A percentile compares a stretch with the other conserved stretches of the same genome.
Evolutionary conservation across 768 basidiomycete species (phyloP).

Genomic region (Calvatia gigantea): DNA sequence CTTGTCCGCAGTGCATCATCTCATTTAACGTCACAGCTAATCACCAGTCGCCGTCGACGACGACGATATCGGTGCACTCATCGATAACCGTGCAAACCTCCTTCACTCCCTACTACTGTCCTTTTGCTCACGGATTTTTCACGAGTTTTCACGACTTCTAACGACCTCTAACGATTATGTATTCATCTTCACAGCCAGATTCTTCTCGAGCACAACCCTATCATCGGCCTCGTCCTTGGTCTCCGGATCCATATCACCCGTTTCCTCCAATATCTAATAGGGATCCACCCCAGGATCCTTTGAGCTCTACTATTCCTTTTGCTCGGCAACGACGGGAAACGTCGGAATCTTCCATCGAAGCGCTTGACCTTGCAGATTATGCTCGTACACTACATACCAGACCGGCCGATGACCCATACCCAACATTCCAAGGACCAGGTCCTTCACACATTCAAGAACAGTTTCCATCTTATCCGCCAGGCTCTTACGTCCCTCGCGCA

Average conservation of each 20-base stretch:
- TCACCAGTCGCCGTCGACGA: slow-evolving; percentile 1
- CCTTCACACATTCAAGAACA: slow-evolving; percentile 20
- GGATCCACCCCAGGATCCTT: slow-evolving; percentile 10
- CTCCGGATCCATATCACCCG: slow-evolving; percentile 53
- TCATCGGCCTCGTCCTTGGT: slow-evolving; percentile 47
- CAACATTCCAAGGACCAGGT: slow-evolving; percentile 19
- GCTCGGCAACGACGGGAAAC: slow-evolving; percentile 36
- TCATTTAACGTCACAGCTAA: background rate
- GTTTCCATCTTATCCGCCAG: slow-evolving; percentile 23
- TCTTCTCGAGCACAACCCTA: slow-evolving; percentile 1
- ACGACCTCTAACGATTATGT: slow-evolving; percentile 9
- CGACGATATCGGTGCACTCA: slow-evolving; percentile 4
- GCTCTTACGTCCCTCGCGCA: slow-evolving; percentile 21
- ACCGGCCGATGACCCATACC: slow-evolving; percentile 31
- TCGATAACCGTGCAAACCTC: background rate
- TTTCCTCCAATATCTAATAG: slow-evolving; percentile 22
- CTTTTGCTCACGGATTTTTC: background rate
- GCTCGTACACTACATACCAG: slow-evolving; percentile 44
- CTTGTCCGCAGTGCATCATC: slow-evolving; percentile 1
- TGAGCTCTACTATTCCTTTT: slow-evolving; percentile 18
- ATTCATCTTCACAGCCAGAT: slow-evolving; percentile 1
- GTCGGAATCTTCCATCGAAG: slow-evolving; percentile 66
- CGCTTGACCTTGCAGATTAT: slow-evolving; percentile 73
- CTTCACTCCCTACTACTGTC: slow-evolving; percentile 7
- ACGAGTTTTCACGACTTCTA: slow-evolving; percentile 8